Evolutionary conservation across 345 rosid species (phyloP).

Genomic region (Carallia pectinifolia): DNA sequence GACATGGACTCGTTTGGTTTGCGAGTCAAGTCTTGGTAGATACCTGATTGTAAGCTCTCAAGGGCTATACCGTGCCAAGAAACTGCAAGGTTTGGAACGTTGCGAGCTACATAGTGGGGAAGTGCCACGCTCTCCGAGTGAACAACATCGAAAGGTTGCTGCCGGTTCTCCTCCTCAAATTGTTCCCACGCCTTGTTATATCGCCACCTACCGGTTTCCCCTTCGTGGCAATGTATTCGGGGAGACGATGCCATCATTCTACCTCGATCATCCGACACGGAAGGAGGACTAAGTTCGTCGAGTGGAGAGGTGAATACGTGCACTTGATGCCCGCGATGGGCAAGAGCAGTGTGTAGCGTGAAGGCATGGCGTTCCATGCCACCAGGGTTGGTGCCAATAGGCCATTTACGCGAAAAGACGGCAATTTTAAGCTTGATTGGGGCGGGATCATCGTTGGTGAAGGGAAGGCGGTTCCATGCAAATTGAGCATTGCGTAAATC

Average conservation of each 20-base stretch:
- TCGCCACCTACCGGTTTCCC: slow-evolving; percentile 68
- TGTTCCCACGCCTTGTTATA: slow-evolving; percentile 86
- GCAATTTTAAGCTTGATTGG: slow-evolving; percentile 55
- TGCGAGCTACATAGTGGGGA: slow-evolving; percentile 69
- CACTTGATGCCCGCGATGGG: slow-evolving; percentile 74
- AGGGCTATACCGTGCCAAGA: slow-evolving; percentile 96
- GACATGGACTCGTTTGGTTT: slow-evolving; percentile 58
- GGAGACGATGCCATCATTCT: slow-evolving; percentile 22
- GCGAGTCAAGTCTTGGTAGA: slow-evolving; percentile 74
- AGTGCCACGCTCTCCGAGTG: slow-evolving; percentile 93
- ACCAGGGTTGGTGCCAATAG: slow-evolving; percentile 61
- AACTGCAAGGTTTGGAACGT: slow-evolving; percentile 63
- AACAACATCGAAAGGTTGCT: slow-evolving; percentile 61
- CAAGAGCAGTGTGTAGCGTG: slow-evolving; percentile 70
- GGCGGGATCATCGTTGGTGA: slow-evolving; percentile 26
- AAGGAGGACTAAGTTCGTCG: slow-evolving; percentile 7
- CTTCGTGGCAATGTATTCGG: slow-evolving; percentile 62
- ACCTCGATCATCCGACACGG: neutral
- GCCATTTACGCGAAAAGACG: slow-evolving; percentile 94
- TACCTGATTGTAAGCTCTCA: slow-evolving; percentile 73
- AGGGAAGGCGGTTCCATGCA: slow-evolving; percentile 74
- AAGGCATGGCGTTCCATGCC: slow-evolving; percentile 99
- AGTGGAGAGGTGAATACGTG: slow-evolving; percentile 87
- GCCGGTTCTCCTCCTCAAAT: slow-evolving; percentile 58
- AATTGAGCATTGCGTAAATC: slow-evolving; percentile 58